Percentiles rank a stretch among this genome's conserved stretches.
Evolutionary conservation across 2,329 filamentous ascomycete species (phyloP).

Genomic region (Lasiodiplodia gonubiensis): DNA sequence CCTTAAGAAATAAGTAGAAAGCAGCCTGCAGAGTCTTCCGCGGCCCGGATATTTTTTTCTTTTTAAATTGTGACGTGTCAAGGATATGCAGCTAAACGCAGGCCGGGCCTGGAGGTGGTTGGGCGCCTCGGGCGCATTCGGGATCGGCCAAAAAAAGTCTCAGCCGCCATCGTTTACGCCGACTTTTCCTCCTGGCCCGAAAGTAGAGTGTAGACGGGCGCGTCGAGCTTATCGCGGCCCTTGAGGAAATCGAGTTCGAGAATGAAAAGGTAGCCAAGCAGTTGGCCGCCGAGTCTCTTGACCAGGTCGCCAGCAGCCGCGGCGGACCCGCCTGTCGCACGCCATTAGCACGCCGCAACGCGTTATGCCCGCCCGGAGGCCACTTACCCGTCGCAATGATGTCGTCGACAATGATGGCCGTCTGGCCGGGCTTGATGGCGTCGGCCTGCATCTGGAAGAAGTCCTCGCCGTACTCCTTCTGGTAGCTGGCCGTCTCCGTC

Average conservation of each 20-base stretch:
- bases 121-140: conserved; percentile 25
- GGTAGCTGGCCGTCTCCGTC: conserved; percentile 81
- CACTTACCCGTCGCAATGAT: conserved; percentile 94
- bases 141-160: conserved; percentile 25
- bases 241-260: conserved; percentile 94
- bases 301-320: conserved; percentile 86
- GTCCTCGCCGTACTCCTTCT: conserved; percentile 96
- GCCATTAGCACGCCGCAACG: conserved; percentile 18
- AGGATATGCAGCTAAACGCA: conserved; percentile 27
- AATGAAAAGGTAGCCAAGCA: conserved; percentile 92
- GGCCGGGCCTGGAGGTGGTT: conserved; percentile 24
- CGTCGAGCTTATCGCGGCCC: conserved; percentile 85
- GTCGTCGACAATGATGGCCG: conserved; percentile 92
- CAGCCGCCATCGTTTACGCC: conserved; percentile 17
- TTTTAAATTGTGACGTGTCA: conserved; percentile 24
- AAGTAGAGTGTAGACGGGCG: conserved; percentile 83
- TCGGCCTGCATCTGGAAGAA: conserved; percentile 95
- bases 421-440: conserved; percentile 83
- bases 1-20: conserved; percentile 20
- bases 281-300: conserved; percentile 79
- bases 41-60: conserved; percentile 16
- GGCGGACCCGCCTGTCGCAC: conserved; percentile 78
- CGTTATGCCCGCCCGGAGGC: conserved; percentile 6
- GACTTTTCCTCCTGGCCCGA: conserved; percentile 61
- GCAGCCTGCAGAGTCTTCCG: conserved; percentile 13